Percentiles rank a stretch among this genome's conserved stretches.
phyloP scores from a whole-genome alignment of 768 basidiomycete genomes.

The Auricularia auricula-judae region DNA sequence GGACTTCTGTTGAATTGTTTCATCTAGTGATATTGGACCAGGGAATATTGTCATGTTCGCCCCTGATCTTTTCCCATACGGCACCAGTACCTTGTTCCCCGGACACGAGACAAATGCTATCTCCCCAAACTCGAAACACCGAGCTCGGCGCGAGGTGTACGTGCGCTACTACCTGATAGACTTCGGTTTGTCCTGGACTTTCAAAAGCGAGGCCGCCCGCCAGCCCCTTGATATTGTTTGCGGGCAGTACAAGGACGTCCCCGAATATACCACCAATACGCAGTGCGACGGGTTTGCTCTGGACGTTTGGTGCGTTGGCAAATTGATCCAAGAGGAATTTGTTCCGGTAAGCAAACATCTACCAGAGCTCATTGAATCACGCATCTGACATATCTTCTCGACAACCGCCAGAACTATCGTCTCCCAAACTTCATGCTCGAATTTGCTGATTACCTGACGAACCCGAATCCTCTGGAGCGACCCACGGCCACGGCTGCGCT shows the following conservation, averaged over 20 bases:
- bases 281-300: not conserved
- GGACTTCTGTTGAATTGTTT: too few species aligned
- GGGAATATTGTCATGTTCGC: too few species aligned
- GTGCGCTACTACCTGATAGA: not conserved
- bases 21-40: too few species aligned
- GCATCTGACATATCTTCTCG: not conserved
- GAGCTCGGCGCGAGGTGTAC: not conserved
- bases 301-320: not conserved
- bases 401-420: not conserved
- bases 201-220: not conserved
- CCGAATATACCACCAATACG: not conserved
- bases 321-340: not conserved
- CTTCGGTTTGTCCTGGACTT: not conserved
- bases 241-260: not conserved
- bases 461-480: not conserved
- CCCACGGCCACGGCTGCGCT: not conserved
- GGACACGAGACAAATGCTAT: too few species aligned
- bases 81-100: too few species aligned
- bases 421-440: not conserved
- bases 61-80: too few species aligned
- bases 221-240: not conserved
- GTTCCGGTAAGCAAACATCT: too few species aligned
- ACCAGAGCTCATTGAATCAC: not conserved
- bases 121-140: not conserved
- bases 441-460: not conserved